Percentiles rank a stretch among this genome's conserved stretches.
Conservation (phyloP, 2,329 filamentous ascomycete species). For the Cytospora piceicola region DNA sequence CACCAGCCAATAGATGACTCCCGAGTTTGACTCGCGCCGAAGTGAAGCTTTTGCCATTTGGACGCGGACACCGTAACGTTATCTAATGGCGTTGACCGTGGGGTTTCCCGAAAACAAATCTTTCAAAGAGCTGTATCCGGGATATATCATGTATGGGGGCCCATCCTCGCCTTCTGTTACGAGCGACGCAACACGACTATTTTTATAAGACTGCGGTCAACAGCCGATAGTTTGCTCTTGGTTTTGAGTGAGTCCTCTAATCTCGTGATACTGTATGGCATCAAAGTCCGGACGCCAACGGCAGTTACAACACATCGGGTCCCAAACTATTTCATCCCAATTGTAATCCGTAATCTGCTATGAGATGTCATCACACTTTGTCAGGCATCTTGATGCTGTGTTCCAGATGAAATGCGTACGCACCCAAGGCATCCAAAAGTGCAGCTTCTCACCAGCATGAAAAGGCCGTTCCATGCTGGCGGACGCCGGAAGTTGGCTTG, state of each 20-base stretch:
- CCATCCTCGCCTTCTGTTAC: background rate
- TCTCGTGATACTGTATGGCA: background rate
- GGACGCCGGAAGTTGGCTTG: background rate
- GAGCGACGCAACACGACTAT: background rate
- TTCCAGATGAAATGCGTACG: background rate
- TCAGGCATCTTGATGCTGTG: background rate
- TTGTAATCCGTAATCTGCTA: too few species aligned
- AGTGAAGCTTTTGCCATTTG: background rate
- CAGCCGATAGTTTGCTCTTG: too few species aligned
- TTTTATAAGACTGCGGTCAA: background rate
- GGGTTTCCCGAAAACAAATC: background rate
- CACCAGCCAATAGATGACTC: background rate
- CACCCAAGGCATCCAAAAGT: background rate
- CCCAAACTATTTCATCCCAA: background rate
- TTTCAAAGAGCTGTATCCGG: background rate
- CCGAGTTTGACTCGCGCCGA: background rate
- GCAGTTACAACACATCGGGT: too few species aligned
- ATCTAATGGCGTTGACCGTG: background rate
- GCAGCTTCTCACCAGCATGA: background rate
- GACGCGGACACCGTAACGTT: background rate
- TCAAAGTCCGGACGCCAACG: background rate
- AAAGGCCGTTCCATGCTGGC: background rate
- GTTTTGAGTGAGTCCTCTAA: too few species aligned
- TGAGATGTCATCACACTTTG: background rate
- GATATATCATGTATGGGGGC: background rate